Evolutionary conservation across 768 basidiomycete species (phyloP).

Genomic region (Crepidotus variabilis): DNA sequence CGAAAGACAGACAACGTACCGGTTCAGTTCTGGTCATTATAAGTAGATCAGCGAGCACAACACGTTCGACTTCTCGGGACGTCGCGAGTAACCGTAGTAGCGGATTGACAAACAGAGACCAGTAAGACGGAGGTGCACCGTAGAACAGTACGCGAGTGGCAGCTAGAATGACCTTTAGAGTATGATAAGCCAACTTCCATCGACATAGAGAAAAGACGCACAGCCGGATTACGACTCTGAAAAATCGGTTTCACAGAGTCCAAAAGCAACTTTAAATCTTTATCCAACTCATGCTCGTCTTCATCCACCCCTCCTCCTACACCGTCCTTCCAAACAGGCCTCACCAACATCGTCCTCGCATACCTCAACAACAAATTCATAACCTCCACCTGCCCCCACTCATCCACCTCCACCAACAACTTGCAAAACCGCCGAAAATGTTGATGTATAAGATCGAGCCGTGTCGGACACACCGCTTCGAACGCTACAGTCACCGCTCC

Average conservation of each 20-base stretch:
- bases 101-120: slow-evolving; percentile 60
- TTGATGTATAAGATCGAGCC: slow-evolving; percentile 82
- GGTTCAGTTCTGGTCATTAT: slow-evolving; percentile 62
- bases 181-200: neutral
- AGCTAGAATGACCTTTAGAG: slow-evolving; percentile 71
- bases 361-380: slow-evolving; percentile 80
- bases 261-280: slow-evolving; percentile 74
- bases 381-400: slow-evolving; percentile 91
- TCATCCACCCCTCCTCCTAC: slow-evolving; percentile 13
- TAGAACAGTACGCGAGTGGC: slow-evolving; percentile 74
- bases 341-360: slow-evolving; percentile 76
- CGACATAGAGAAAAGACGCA: slow-evolving; percentile 34
- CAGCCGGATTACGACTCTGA: slow-evolving; percentile 85
- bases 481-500: slow-evolving; percentile 87
- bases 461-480: slow-evolving; percentile 79
- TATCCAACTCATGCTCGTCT: slow-evolving; percentile 57
- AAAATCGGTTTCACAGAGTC: slow-evolving; percentile 72
- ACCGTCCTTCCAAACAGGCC: slow-evolving; percentile 40
- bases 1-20: slow-evolving; percentile 38
- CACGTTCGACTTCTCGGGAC: slow-evolving; percentile 71
- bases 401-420: slow-evolving; percentile 87
- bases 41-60: slow-evolving; percentile 69
- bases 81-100: slow-evolving; percentile 67
- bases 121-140: slow-evolving; percentile 53
- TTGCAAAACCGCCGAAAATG: slow-evolving; percentile 85